Percentiles rank a stretch among this genome's conserved stretches.
phyloP scores from a whole-genome alignment of 495 filamentous ascomycete genomes.

The Neohortaea acidophila region DNA sequence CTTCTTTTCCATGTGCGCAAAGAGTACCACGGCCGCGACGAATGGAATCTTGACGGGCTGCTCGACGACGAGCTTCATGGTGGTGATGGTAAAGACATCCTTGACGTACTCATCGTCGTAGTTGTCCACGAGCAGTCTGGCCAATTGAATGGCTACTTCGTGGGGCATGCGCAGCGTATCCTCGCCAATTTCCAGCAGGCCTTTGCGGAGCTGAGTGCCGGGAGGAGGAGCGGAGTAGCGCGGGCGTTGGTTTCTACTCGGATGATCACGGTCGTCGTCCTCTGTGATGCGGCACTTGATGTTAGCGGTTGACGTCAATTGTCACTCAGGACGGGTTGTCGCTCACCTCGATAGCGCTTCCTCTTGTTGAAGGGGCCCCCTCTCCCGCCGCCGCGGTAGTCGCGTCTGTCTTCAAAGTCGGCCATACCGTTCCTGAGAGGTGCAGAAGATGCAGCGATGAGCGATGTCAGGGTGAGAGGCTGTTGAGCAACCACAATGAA shows the following conservation, averaged over 20 bases:
- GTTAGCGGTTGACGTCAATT: too few relatives aligned
- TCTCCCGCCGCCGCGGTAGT: conserved; percentile 32
- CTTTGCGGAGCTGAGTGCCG: conserved; percentile 16
- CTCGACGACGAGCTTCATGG: conserved; percentile 64
- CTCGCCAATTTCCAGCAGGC: conserved; percentile 15
- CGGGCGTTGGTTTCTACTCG: conserved; percentile 41
- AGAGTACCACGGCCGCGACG: conserved; percentile 62
- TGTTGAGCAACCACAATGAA: too few relatives aligned
- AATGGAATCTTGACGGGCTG: conserved; percentile 96
- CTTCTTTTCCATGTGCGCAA: conserved; percentile 55
- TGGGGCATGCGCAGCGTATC: conserved; percentile 37
- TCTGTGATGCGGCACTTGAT: too few relatives aligned
- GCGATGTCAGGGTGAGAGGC: too few relatives aligned
- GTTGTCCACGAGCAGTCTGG: conserved; percentile 59
- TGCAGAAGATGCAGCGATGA: too few relatives aligned
- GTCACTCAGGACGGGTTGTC: conserved; percentile 11
- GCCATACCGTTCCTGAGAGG: too few relatives aligned
- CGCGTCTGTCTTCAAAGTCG: conserved; percentile 18
- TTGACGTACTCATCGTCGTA: conserved; percentile 65
- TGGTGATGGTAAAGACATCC: conserved; percentile 51
- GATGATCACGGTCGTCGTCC: conserved; percentile 61
- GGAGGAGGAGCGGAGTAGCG: conserved; percentile 65
- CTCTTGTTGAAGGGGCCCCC: conserved; percentile 39
- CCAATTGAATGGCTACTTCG: conserved; percentile 64
- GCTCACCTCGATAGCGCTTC: conserved; percentile 46